Evolutionary conservation across 345 rosid genomes (phyloP), one percentile per base, ranked within the genome.

Genomic region (Ailanthus altissimus): DNA sequence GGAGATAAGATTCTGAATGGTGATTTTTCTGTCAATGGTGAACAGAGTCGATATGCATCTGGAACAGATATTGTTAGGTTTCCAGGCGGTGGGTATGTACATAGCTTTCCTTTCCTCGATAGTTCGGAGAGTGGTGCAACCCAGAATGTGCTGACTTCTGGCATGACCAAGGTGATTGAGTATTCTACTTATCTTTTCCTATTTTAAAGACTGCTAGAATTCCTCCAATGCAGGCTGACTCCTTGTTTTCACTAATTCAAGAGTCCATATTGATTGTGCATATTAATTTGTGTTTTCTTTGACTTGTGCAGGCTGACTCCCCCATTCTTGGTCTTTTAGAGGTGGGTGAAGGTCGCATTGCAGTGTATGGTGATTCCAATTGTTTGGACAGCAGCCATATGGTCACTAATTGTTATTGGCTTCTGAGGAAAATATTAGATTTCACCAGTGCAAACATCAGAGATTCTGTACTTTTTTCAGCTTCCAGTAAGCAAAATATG

Each of bases 321-420:
- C 90, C 97, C 50, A 92, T 95, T 85, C 97, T 95, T 74, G 99
- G 99, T 67, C 93, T 95, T 71, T 78, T 88, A 73, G 88, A 84
- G 74, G 86, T 78, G 2, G 97, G 97, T 68, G 87, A 88, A 88
- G 99, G 99, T 73, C 92, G 86, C 57, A 75, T 95, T 72, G 93
- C 92, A 32, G 97, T 95, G 5, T 95, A 95, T 76, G 99, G 99
- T 64, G 99, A 95, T 82, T 95, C 99, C 60, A 95, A 95, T 81
- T 95, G 99, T 84, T 77, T 95, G 80, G 99, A 95, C 77, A 91
- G 99, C 79, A 93, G 99, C 81, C 99, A 92, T 81, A 95, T 96
- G 99, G 98, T 96, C 72, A 93, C 99, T 26, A 93, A 93, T 84
- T 96, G 99, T 82, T 93, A 90, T 83, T 86, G 94, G 98, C 97